Base-by-base conservation (phyloP, 768 basidiomycete species). In the Chalciporus sphaerocephalus region DNA sequence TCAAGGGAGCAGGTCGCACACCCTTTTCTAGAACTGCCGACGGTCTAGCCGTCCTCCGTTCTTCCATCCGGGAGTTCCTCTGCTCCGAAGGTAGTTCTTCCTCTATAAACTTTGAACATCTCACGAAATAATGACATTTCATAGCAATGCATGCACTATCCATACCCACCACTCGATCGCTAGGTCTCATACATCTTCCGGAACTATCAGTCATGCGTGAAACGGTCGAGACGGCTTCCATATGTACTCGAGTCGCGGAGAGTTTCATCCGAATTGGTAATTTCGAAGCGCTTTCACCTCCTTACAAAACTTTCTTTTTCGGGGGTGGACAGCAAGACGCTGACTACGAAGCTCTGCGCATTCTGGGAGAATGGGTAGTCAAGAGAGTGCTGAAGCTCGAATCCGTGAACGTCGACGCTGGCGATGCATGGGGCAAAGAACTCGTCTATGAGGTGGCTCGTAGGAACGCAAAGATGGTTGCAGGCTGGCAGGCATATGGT, bases 1-100 rank as follows among this genome's bases (percentile, higher is more conserved):
- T 99, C 53, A 99, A 98, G 63, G 96, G 96, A 1, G 80, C 85
- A 0, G 96, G 96, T 0, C 75, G 96, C 10, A 98, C 95, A 1
- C 94, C 96, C 0, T 98, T 94, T 69, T 89, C 91, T 0, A 78
- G 96, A 20, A 78, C 74, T 41, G 95, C 96, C 3, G 96, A 98
- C 63, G 96, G 96, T 0, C 75, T 99, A 15, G 96, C 96, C 1
- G 95, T 97, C 3, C 67, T 93, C n/a, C 83, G 96, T 21, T 93
- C 91, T 33, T 94, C 92, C 5, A 83, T 98, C 22, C 83, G 95
- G 38, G 96, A 98, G 68, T 98, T 84, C 56, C 79, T 98, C 8
- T 87, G 91, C 34, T 87, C 91, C 2, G 95, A 98, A 83, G 90
- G 88, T 59, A 41, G n/a, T 17, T 17, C 17, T 15, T 6, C 20